These are phyloP conservation scores for Jamesozyma piceae DNA, from an alignment of 805 yeast genomes.

Conservation along the genomic window DNA sequence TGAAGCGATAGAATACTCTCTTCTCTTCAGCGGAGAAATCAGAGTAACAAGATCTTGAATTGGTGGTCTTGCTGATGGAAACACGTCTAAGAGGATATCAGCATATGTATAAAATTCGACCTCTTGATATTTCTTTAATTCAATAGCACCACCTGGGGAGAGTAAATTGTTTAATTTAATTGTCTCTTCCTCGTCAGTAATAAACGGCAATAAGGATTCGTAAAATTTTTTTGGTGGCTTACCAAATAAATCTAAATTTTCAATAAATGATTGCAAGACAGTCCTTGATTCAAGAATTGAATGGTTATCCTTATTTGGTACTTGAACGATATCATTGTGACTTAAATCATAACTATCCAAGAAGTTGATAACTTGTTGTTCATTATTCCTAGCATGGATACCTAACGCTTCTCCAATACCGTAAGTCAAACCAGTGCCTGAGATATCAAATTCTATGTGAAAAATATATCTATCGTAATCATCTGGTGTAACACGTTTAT, in stretches of 20 bases:
- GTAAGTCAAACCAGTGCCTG: slow-evolving; percentile 84
- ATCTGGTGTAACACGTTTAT: slow-evolving; percentile 80
- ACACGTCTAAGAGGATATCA: slow-evolving; percentile 63
- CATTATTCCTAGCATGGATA: slow-evolving; percentile 79
- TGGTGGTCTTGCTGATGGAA: slow-evolving; percentile 72
- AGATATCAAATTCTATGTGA: slow-evolving; percentile 88
- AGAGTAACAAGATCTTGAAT: slow-evolving; percentile 59
- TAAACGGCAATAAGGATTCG: slow-evolving; percentile 67
- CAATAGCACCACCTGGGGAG: slow-evolving; percentile 73
- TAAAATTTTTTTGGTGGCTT: slow-evolving; percentile 93
- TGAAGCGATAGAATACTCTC: slow-evolving; percentile 96
- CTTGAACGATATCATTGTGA: slow-evolving; percentile 57
- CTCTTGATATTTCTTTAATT: slow-evolving; percentile 76
- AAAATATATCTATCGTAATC: slow-evolving; percentile 91
- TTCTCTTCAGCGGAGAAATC: slow-evolving; percentile 82
- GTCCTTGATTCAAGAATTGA: slow-evolving; percentile 62
- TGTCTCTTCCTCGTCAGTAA: slow-evolving; percentile 60
- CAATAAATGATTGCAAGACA: slow-evolving; percentile 68
- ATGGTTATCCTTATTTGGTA: slow-evolving; percentile 58
- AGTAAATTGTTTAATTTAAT: slow-evolving; percentile 52
- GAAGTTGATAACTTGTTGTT: slow-evolving; percentile 56
- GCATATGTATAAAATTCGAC: slow-evolving; percentile 72
- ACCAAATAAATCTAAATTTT: slow-evolving; percentile 81
- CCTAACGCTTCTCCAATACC: slow-evolving; percentile 97
- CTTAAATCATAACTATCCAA: slow-evolving; percentile 62